Base-by-base conservation (phyloP, 306 rosid species). In the Corylus americana region DNA sequence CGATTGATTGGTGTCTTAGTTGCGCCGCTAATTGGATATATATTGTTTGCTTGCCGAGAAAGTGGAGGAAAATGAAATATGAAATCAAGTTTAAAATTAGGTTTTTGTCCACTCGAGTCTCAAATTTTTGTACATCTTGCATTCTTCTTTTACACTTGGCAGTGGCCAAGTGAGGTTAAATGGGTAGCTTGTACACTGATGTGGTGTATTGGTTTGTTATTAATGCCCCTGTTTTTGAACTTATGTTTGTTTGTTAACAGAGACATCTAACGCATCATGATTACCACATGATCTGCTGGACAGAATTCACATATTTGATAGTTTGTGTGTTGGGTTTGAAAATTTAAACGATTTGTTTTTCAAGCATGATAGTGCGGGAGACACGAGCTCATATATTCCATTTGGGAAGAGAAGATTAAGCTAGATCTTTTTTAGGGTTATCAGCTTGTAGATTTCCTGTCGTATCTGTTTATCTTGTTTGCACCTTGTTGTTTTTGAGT, bases 1-100 rank as follows among this genome's bases (percentile, higher is more conserved):
- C 10, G 63, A 76, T 82, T 77, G 51, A 73, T 79, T 80, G 74
- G 31, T 77, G 29, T 71, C 73, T 22, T 4, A 54, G 80, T 62
- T 49, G 81, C 7, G 64, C 35, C 58, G 42, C 31, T 69, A 7
- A 55, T 44, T 74, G 68, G 64, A 53, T 62, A 31, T 22, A 57
- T 18, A 5, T 77, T 70, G 55, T 79, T 75, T 84, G 74, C 71
- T 69, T 54, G 71, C 81, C 45, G 49, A 77, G 75, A 71, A 59
- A 79, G 54, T 82, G 81, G 78, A 61, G 70, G 66, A 11, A n/a
- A 75, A 55, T 39, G 49, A 70, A 71, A 45, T 55, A 55, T 59
- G 11, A 31, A 42, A 77, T 78, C 8, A 61, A 49, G 57, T 68
- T 79, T 74, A 81, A 70, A 62, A 49, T 74, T 55, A 13, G 78